A percentile compares a stretch with the other conserved stretches of the same genome.
Conservation (phyloP, 2,329 filamentous ascomycete genomes). For the Ambrosiella beaveri region DNA sequence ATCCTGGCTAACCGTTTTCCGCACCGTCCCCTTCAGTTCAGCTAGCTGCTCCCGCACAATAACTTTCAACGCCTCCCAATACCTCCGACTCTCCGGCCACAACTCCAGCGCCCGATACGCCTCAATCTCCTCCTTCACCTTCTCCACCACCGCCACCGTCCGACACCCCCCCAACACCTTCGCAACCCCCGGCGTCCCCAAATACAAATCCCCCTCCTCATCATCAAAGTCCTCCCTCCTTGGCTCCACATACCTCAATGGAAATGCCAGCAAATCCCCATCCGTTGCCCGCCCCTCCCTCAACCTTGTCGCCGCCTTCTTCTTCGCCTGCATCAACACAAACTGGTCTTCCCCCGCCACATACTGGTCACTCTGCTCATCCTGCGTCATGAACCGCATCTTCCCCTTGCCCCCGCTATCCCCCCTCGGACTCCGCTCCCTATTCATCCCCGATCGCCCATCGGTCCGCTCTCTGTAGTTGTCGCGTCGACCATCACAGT, state of each 20-base stretch:
- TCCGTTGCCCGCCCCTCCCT: constrained; percentile 79
- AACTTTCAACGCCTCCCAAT: constrained; percentile 80
- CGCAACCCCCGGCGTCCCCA: constrained; percentile 65
- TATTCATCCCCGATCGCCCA: constrained; percentile 17
- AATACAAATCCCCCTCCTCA: constrained; percentile 51
- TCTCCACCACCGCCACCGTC: constrained; percentile 45
- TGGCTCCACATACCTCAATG: constrained; percentile 70
- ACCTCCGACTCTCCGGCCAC: constrained; percentile 61
- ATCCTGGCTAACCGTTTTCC: constrained; percentile 54
- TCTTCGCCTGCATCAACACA: constrained; percentile 91
- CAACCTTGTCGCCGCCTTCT: constrained; percentile 89
- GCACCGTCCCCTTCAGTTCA: constrained; percentile 24
- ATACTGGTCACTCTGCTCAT: constrained; percentile 65
- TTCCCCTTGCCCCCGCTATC: constrained; percentile 19
- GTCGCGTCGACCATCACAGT: constrained; percentile 26
- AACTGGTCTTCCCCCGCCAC: constrained; percentile 92
- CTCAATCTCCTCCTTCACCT: constrained; percentile 65
- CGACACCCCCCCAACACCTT: constrained; percentile 54
- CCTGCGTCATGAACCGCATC: constrained; percentile 44
- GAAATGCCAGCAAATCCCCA: constrained; percentile 87
- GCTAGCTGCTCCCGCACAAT: constrained; percentile 40
- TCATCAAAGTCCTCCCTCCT: constrained; percentile 78
- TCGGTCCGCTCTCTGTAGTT: constrained; percentile 13
- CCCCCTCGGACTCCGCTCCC: constrained; percentile 1
- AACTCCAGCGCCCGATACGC: constrained; percentile 70